These are phyloP conservation scores for Diaporthe vaccinii DNA, from an alignment of 2,329 filamentous ascomycete species.

Conservation along the genomic window DNA sequence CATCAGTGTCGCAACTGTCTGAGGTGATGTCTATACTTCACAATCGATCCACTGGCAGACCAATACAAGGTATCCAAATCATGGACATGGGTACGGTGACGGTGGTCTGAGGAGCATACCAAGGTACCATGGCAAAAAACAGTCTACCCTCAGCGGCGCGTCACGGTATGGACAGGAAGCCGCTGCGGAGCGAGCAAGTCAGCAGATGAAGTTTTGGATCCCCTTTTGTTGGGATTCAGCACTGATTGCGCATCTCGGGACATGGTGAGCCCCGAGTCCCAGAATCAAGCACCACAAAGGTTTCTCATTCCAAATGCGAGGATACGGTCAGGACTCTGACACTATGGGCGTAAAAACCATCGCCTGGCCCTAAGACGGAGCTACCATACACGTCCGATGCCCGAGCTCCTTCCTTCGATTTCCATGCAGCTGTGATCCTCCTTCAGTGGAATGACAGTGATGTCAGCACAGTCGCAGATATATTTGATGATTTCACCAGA, in stretches of 20 bases:
- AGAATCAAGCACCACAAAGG: neutral
- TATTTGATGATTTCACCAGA: neutral
- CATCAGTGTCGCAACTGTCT: neutral
- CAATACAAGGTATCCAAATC: neutral
- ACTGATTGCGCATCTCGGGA: neutral
- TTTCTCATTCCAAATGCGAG: neutral
- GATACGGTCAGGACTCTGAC: neutral
- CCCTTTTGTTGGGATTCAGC: neutral
- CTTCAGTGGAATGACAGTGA: neutral
- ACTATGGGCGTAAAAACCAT: neutral
- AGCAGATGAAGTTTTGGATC: too few species aligned
- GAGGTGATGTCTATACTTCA: neutral
- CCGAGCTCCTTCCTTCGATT: neutral
- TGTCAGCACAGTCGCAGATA: conserved; percentile 15
- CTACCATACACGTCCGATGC: neutral
- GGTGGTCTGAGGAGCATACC: neutral
- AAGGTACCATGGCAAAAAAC: neutral
- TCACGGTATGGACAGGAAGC: neutral
- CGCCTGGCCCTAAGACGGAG: neutral
- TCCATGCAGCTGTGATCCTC: conserved; percentile 14
- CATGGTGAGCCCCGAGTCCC: neutral
- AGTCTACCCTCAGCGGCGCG: neutral
- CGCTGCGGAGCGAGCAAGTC: neutral
- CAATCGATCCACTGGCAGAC: too few species aligned
- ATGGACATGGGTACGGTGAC: neutral